Base-by-base conservation (phyloP, 768 basidiomycete genomes). In the Stropharia rugosoannulata region DNA sequence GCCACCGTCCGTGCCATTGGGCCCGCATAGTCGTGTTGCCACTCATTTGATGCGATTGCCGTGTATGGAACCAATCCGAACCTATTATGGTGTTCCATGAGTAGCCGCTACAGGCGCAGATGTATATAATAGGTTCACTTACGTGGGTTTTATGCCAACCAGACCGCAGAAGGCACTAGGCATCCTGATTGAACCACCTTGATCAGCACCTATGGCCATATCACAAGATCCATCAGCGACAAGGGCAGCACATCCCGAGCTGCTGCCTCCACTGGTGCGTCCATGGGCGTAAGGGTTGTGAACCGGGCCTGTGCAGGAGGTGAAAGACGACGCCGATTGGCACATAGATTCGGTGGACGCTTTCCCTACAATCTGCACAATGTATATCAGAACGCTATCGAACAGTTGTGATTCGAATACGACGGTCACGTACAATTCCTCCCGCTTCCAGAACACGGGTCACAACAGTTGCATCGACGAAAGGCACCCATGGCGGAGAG, bases 1-100 rank as follows among this genome's bases (percentile, higher is more conserved):
- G 72, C 64, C 1, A 78, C 75, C 9, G 65, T 73, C 7, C 63
- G 62, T 54, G 71, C 67, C 66, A 74, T 73, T 4, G 73, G 70
- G 37, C 78, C 77, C 9, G 73, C 70, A 44, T 76, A 75, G 62
- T 79, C 77, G 35, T 73, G 64, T 1, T 72, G 67, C 29, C 72
- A 65, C 39, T 76, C 73, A 25, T 69, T 70, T 6, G 72, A 71
- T 15, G 73, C 69, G n/a, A 79, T 73, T 1, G 75, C 78, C 3
- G 78, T 77, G 60, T 77, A 79, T 0, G 79, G 78, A 0, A 79
- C 75, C 9, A 80, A 68, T 3, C 79, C 79, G 47, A 73, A 79
- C 35, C 62, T 64, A 18, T 32, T 3, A 37, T 6, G 29, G 38
- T 2, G 15, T 22, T 7, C 7, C 13, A 15, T 8, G 4, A 40